phyloP scores from a whole-genome alignment of 495 filamentous ascomycete species.

The Aspergillus ellipticus region DNA sequence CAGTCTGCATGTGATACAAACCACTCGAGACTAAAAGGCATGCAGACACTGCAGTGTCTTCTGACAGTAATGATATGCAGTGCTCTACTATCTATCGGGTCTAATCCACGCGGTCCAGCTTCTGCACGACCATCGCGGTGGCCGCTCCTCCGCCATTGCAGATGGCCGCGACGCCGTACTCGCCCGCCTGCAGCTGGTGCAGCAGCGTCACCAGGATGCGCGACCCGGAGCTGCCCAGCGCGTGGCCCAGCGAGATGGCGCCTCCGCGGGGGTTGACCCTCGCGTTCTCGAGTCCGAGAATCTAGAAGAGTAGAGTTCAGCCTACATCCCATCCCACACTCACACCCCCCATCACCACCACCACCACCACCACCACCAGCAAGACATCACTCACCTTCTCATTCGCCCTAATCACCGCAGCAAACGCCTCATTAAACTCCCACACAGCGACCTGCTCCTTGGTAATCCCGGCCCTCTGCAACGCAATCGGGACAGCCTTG shows the following conservation, averaged over 20 bases:
- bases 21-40: too few relatives aligned
- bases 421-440: slow-evolving; percentile 99
- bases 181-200: slow-evolving; percentile 83
- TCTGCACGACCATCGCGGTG: slow-evolving; percentile 88
- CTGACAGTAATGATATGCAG: too few relatives aligned
- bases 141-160: slow-evolving; percentile 96
- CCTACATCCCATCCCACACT: too few relatives aligned
- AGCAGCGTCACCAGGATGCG: slow-evolving; percentile 86
- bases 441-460: slow-evolving; percentile 87
- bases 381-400: slow-evolving; percentile 60
- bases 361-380: background rate
- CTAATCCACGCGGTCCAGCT: slow-evolving; percentile 62
- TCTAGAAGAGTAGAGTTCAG: slow-evolving; percentile 51
- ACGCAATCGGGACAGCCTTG: slow-evolving; percentile 86
- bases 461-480: slow-evolving; percentile 81
- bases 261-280: slow-evolving; percentile 87
- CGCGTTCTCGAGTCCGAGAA: slow-evolving; percentile 70
- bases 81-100: too few relatives aligned
- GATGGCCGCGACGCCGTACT: slow-evolving; percentile 93
- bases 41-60: too few relatives aligned
- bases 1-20: too few relatives aligned
- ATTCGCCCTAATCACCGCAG: slow-evolving; percentile 92
- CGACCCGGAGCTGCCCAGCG: slow-evolving; percentile 89
- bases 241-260: slow-evolving; percentile 91
- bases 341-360: too few relatives aligned